Evolutionary conservation across 345 rosid genomes (phyloP), one percentile per base, ranked within the genome.

Genomic region (Lepidium africanum): DNA sequence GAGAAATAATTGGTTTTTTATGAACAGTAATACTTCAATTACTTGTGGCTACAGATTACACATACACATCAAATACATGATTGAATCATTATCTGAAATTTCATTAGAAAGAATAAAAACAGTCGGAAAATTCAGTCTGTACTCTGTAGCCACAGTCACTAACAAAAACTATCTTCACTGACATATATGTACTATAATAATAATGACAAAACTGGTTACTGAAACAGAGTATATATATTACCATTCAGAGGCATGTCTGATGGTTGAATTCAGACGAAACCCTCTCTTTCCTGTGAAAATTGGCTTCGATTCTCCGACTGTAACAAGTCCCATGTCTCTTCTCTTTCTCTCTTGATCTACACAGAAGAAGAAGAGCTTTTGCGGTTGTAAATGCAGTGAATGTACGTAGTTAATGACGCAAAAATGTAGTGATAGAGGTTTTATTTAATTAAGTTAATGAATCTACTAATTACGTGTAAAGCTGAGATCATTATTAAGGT

Each of bases 171-270:
- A 41, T 23, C 10, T 16, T 5, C 23, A 50, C 12, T 7, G 16
- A 48, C 8, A 23, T 16, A 3, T 27, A 27, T 46, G 30, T 5
- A 10, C 21, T 27, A 37, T 71, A 7, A 61, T 11, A 35, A 71
- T 32, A 63, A 46, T 35, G 27, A 14, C 23, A 16, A 71, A 54
- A 11, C 6, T 16, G 14, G 11, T 38, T 59, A 47, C 55, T 21
- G 55, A 10, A 41, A 67, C 16, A 59, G 38, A 67, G 46, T 43
- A 10, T 43, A 56, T 23, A 61, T 38, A 63, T 73, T 86, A 94
- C 97, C 99, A 94, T 86, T 91, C 99, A 57, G 97, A 81, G 65
- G 97, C 91, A 78, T 94, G 97, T 72, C 96, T 85, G 67, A 91
- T 88, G 41, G 83, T 94, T n/a, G 97, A 85, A 67, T 80, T 89